Percentiles rank a stretch among this genome's conserved stretches.
Evolutionary conservation across 768 basidiomycete genomes (phyloP).

Genomic region (Pleurotus tuber-regium): DNA sequence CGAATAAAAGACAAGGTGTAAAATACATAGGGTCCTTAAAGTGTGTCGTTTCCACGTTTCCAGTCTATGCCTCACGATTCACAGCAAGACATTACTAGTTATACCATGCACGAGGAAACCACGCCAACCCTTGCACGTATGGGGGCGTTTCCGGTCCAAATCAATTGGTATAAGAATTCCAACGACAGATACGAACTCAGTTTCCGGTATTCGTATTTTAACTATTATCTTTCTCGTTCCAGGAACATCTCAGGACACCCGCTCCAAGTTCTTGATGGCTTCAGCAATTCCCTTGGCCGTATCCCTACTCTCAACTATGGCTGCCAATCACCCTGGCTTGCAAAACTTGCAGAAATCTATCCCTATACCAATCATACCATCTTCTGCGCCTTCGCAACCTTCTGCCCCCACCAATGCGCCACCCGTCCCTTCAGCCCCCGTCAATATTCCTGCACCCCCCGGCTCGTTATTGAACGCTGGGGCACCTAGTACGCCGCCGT

Average conservation of each 20-base stretch:
- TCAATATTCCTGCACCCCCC: slow-evolving; percentile 8
- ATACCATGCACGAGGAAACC: slow-evolving; percentile 5
- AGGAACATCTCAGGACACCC: not conserved
- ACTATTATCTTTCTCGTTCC: slow-evolving; percentile 6
- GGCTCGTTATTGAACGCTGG: slow-evolving; percentile 13
- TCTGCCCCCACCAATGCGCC: slow-evolving; percentile 16
- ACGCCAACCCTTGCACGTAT: slow-evolving; percentile 1
- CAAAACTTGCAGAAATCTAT: slow-evolving; percentile 27
- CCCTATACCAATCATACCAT: not conserved
- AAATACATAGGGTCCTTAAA: not conserved
- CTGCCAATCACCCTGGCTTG: slow-evolving; percentile 32
- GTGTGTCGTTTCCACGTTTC: slow-evolving; percentile 9
- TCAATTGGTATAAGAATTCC: slow-evolving; percentile 8
- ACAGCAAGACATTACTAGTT: slow-evolving; percentile 1
- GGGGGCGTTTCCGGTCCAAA: not conserved
- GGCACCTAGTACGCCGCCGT: slow-evolving; percentile 22
- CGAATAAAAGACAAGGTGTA: slow-evolving; percentile 1
- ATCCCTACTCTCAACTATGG: slow-evolving; percentile 38
- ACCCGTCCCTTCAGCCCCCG: slow-evolving; percentile 18
- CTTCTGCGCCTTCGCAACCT: not conserved
- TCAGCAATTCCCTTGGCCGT: slow-evolving; percentile 44
- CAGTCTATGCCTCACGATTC: slow-evolving; percentile 1
- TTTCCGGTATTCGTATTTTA: not conserved
- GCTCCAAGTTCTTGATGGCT: slow-evolving; percentile 27
- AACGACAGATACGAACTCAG: not conserved